Conservation (phyloP, 805 yeast genomes). For the Metschnikowia anglica region DNA sequence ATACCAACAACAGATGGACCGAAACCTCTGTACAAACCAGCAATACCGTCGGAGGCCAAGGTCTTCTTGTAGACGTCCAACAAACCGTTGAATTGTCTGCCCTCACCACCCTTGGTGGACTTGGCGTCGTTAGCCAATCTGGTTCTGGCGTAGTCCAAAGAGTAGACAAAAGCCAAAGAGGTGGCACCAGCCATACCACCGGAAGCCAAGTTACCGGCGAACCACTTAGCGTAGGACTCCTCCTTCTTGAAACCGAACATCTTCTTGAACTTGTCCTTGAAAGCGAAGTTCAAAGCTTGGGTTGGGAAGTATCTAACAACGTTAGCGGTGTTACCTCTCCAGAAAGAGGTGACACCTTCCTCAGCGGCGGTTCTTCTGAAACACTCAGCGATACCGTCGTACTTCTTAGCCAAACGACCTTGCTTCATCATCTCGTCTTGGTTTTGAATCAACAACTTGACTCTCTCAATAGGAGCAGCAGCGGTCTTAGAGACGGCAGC, state of each 20-base stretch:
- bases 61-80: conserved; percentile 96
- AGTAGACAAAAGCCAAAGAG: conserved; percentile 89
- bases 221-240: conserved; percentile 90
- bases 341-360: conserved; percentile 91
- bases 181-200: conserved; percentile 99
- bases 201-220: conserved; percentile 97
- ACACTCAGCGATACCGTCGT: conserved; percentile 90
- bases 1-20: conserved; percentile 98
- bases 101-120: conserved; percentile 82
- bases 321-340: conserved; percentile 99
- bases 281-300: conserved; percentile 97
- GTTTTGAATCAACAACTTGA: conserved; percentile 92
- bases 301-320: conserved; percentile 99
- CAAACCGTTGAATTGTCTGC: conserved; percentile 96
- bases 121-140: conserved; percentile 98
- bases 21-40: conserved; percentile 99
- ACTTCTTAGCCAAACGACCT: conserved; percentile 85
- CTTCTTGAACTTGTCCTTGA: conserved; percentile 95
- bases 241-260: conserved; percentile 97
- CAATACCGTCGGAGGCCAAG: conserved; percentile 91
- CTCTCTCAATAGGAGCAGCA: conserved; percentile 97
- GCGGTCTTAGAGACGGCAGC: conserved; percentile 98
- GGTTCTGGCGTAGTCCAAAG: conserved; percentile 97
- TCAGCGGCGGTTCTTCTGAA: conserved; percentile 92
- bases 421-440: conserved; percentile 98